A percentile compares a stretch with the other conserved stretches of the same genome.
phyloP scores from a whole-genome alignment of 306 rosid genomes.

The Prunus campanulata region DNA sequence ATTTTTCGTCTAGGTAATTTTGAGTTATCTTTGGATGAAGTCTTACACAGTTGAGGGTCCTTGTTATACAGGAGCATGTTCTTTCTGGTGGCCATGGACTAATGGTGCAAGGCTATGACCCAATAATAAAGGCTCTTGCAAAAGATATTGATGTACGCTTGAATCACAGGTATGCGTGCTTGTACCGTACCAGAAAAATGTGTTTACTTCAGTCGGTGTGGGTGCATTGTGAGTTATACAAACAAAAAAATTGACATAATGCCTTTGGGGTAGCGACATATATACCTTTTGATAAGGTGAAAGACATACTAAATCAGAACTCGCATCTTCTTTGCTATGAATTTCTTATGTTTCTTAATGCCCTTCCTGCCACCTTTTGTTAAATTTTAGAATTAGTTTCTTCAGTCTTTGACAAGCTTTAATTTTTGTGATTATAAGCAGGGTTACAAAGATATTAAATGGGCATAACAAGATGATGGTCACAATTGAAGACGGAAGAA shows the following conservation, averaged over 20 bases:
- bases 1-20: not conserved
- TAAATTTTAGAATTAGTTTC: not conserved
- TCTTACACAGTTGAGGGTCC: constrained; percentile 7
- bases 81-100: constrained; percentile 86
- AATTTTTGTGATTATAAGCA: constrained; percentile 9
- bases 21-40: not conserved
- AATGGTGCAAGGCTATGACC: constrained; percentile 76
- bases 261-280: not conserved
- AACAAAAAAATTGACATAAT: not conserved
- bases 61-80: constrained; percentile 53
- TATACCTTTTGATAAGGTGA: not conserved
- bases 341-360: not conserved
- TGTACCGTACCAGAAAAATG: not conserved
- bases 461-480: constrained; percentile 51
- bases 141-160: constrained; percentile 58
- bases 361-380: not conserved
- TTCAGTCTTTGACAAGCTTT: not conserved
- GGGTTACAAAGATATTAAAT: constrained; percentile 30
- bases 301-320: not conserved
- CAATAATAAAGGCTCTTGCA: constrained; percentile 67
- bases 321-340: not conserved
- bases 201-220: not conserved
- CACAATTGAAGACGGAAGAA: constrained; percentile 57
- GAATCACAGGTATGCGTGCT: constrained; percentile 52
- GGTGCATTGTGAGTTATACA: not conserved